These are phyloP conservation scores for Przewalskia tangutica DNA, from an alignment of 257 asterid species.

Conservation along the genomic window DNA sequence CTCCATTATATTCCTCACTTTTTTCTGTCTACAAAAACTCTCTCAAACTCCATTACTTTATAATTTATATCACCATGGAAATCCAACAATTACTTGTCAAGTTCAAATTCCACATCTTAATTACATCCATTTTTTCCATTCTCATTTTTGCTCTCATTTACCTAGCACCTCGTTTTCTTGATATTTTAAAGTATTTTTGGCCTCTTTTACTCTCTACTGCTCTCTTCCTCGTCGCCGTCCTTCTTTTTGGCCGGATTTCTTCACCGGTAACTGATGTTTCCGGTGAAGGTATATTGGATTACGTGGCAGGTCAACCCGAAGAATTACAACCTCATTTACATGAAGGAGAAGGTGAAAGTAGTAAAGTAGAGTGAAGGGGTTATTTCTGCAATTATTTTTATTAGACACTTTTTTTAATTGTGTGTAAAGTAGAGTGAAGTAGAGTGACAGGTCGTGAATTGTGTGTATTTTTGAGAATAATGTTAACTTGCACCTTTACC, in stretches of 20 bases:
- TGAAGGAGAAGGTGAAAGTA: neutral
- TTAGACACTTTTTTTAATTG: no score
- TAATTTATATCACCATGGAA: constrained; percentile 35
- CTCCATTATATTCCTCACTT: neutral
- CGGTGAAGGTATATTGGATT: constrained; percentile 46
- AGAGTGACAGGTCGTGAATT: neutral
- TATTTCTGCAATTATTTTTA: no score
- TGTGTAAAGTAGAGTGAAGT: no score
- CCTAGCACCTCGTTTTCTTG: constrained; percentile 47
- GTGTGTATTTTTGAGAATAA: constrained; percentile 1
- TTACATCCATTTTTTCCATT: constrained; percentile 7
- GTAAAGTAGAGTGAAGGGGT: neutral
- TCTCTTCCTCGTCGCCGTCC: constrained; percentile 42
- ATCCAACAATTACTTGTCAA: constrained; percentile 38
- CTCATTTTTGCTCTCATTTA: constrained; percentile 13
- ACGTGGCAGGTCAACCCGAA: constrained; percentile 48
- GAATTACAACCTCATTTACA: constrained; percentile 2
- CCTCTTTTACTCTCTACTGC: constrained; percentile 71
- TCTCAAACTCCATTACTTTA: neutral
- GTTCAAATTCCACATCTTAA: constrained; percentile 41
- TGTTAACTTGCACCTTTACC: neutral
- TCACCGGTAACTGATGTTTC: constrained; percentile 32
- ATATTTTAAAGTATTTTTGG: constrained; percentile 47
- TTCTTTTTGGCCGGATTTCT: constrained; percentile 44
- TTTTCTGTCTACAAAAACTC: neutral